These are phyloP conservation scores for Torulaspora quercuum DNA, from an alignment of 805 yeast genomes.

Conservation along the genomic window DNA sequence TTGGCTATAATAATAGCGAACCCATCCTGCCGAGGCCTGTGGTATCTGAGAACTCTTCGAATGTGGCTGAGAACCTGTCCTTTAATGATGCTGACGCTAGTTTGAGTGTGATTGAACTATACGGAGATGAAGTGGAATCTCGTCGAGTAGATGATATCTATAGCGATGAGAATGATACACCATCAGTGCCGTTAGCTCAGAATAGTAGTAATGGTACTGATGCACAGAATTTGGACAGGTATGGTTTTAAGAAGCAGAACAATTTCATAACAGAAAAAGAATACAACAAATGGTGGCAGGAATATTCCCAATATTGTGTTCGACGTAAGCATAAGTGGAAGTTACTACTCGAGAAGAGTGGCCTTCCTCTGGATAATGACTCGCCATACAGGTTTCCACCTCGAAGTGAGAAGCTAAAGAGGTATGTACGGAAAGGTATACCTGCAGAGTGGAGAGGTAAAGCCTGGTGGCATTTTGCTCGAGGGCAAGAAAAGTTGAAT, in stretches of 20 bases:
- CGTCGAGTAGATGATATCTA: constrained; percentile 12
- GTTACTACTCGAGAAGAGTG: constrained; percentile 59
- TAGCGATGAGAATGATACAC: constrained; percentile 11
- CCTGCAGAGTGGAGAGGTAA: constrained; percentile 97
- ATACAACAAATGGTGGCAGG: constrained; percentile 73
- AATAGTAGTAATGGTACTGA: constrained; percentile 8
- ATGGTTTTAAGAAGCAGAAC: constrained; percentile 78
- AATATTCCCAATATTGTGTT: constrained; percentile 58
- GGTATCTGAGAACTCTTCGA: constrained; percentile 1
- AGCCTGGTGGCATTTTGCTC: constrained; percentile 95
- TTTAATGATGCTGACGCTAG: constrained; percentile 27
- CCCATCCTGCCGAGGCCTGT: constrained; percentile 10
- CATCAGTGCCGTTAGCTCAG: constrained; percentile 5
- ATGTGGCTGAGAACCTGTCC: constrained; percentile 9
- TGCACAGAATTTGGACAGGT: constrained; percentile 54
- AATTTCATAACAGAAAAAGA: constrained; percentile 49
- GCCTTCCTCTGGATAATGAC: constrained; percentile 49
- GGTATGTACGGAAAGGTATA: constrained; percentile 84
- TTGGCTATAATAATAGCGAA: constrained; percentile 11
- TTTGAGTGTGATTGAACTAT: constrained; percentile 39
- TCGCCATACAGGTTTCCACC: constrained; percentile 71
- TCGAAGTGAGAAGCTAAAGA: constrained; percentile 68
- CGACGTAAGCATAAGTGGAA: constrained; percentile 79
- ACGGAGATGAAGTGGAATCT: constrained; percentile 32
- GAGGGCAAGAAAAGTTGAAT: constrained; percentile 70